A percentile compares a stretch with the other conserved stretches of the same genome.
Conservation (phyloP, 2,329 filamentous ascomycete genomes). For the Penicillium vulpinum region DNA sequence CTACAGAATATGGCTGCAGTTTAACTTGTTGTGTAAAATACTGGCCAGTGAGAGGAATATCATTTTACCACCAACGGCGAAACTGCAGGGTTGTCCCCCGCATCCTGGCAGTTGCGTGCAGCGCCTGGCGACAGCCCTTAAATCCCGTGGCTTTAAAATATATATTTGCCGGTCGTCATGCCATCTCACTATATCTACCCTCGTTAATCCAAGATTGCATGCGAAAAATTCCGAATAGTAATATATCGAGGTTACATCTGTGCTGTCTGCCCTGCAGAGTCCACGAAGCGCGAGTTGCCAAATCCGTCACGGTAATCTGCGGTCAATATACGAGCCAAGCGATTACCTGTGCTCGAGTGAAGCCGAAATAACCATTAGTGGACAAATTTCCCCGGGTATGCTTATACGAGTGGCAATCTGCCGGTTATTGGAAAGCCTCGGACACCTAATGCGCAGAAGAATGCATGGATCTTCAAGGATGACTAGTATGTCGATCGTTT, state of each 20-base stretch:
- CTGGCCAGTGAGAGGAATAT: background rate
- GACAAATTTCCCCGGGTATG: background rate
- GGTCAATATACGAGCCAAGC: background rate
- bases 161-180: background rate
- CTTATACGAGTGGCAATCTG: background rate
- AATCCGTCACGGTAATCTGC: background rate
- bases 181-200: background rate
- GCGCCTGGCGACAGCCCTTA: background rate
- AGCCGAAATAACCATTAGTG: background rate
- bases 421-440: background rate
- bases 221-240: background rate
- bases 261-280: background rate
- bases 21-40: background rate
- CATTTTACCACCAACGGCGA: background rate
- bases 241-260: background rate
- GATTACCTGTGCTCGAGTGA: background rate
- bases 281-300: background rate
- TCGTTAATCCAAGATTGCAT: background rate
- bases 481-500: conserved; percentile 6
- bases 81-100: background rate
- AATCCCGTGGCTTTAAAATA: background rate
- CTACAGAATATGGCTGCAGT: background rate
- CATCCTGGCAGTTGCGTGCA: background rate
- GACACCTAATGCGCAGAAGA: background rate
- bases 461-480: background rate